phyloP scores from a whole-genome alignment of 2,329 filamentous ascomycete species.

The Cladosporium austrohemisphaericum region DNA sequence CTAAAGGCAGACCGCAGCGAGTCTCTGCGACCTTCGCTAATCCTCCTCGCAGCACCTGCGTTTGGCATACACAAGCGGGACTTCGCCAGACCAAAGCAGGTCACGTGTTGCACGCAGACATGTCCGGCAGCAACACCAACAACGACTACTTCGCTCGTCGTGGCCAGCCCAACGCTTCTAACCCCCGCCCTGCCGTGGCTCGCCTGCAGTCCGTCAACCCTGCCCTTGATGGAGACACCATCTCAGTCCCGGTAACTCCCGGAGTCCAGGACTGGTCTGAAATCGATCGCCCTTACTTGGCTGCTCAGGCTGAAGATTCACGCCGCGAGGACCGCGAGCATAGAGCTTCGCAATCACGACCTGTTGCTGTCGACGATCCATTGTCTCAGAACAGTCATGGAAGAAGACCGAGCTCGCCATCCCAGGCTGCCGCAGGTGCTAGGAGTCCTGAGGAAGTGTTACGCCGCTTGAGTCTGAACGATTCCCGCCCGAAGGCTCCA shows the following conservation, averaged over 20 bases:
- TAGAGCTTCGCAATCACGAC: not conserved
- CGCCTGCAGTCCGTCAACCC: slow-evolving; percentile 33
- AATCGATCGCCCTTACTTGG: slow-evolving; percentile 10
- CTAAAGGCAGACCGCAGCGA: too few species aligned
- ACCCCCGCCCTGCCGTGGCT: not conserved
- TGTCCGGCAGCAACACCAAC: slow-evolving; percentile 5
- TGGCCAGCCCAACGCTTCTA: not conserved
- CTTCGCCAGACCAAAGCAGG: too few species aligned
- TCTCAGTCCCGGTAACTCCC: slow-evolving; percentile 42
- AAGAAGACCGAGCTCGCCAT: slow-evolving; percentile 33
- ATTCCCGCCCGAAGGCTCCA: slow-evolving; percentile 33
- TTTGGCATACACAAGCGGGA: too few species aligned
- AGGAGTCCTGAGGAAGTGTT: slow-evolving; percentile 49
- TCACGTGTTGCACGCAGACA: slow-evolving; percentile 1
- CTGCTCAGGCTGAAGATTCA: not conserved
- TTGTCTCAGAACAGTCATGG: slow-evolving; percentile 14
- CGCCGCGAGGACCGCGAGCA: not conserved
- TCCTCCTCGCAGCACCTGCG: not conserved
- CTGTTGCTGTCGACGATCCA: slow-evolving; percentile 12
- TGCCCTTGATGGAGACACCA: slow-evolving; percentile 37
- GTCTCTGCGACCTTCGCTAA: not conserved
- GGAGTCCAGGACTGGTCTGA: slow-evolving; percentile 30
- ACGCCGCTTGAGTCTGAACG: slow-evolving; percentile 49
- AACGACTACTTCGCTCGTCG: slow-evolving; percentile 8
- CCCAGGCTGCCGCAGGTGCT: slow-evolving; percentile 43